Base-by-base conservation (phyloP, 805 yeast genomes). In the Yarrowia porcina region DNA sequence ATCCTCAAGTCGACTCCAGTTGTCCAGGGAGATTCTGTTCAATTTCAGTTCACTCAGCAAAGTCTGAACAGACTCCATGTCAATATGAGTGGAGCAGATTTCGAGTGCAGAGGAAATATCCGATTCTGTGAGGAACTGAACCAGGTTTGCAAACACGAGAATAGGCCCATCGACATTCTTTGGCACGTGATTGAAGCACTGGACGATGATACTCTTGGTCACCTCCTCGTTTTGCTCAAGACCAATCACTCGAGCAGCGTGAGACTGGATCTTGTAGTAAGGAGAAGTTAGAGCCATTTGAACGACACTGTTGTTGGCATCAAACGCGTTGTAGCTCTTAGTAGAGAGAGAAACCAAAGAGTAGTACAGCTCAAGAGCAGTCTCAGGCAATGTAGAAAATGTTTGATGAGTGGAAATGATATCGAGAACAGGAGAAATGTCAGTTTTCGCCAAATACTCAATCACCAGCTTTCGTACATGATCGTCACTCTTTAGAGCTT, bases 401-500 rank as follows among this genome's bases (percentile, higher is more conserved):
- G 38, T 30, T 28, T 41, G 47, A 11, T 38, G 36, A 6, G 49
- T 72, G 62, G 82, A 74, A 1, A 79, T 64, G 21, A 79, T 65
- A 1, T 68, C 65, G 41, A 80, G 65, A 57, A 76, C 13, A 12
- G 49, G 38, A 18, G 61, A 1, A 18, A 50, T 17, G 20, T 54
- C 64, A n/a, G 39, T 21, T 3, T 20, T 25, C 2, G 63, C 49
- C 11, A 79, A 64, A 4, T 69, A 65, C 4, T 64, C 47, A 13
- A 70, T 66, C 1, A 76, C 65, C 1, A 71, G 67, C 0, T 49
- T 15, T n/a, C 77, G 76, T 1, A 88, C 89, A 2, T 68, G 70
- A 0, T 77, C 77, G 69, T 90, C 96, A 42, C 81, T 74, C 41
- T 83, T 87, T 11, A 89, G 59, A 0, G 93, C 89, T 64, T 83